Percentiles rank a stretch among this genome's conserved stretches.
These are phyloP conservation scores for Aspergillus intermedius DNA, from an alignment of 2,329 filamentous ascomycete species.

Conservation along the genomic window DNA sequence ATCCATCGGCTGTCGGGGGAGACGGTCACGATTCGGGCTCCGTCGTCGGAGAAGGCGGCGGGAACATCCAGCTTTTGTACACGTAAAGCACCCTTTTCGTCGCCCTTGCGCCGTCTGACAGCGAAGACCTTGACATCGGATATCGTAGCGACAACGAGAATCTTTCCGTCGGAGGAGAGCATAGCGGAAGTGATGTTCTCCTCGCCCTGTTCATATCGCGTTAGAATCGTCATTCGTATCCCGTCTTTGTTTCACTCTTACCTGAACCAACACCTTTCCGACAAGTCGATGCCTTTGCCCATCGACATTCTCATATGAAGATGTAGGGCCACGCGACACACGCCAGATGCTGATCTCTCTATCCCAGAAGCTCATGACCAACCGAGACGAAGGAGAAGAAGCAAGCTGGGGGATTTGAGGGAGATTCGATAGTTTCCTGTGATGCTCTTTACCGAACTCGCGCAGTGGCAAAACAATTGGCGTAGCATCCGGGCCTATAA, in stretches of 20 bases:
- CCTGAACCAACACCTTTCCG: constrained; percentile 57
- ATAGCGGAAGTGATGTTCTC: constrained; percentile 73
- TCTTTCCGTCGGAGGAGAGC: constrained; percentile 63
- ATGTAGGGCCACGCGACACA: constrained; percentile 44
- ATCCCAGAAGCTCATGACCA: constrained; percentile 90
- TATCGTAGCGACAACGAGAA: constrained; percentile 70
- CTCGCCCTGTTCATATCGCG: constrained; percentile 51
- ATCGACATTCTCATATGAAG: constrained; percentile 37
- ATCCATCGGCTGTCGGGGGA: constrained; percentile 44
- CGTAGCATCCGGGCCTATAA: constrained; percentile 70
- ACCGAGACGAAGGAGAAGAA: constrained; percentile 64
- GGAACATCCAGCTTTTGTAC: constrained; percentile 66
- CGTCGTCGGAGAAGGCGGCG: constrained; percentile 48
- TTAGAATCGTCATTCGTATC: not conserved
- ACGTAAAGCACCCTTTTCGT: constrained; percentile 55
- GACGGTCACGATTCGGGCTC: constrained; percentile 59
- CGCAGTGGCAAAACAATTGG: constrained; percentile 76
- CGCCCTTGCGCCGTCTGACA: constrained; percentile 49
- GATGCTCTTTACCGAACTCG: constrained; percentile 70
- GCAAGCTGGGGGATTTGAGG: constrained; percentile 70
- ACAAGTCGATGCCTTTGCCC: constrained; percentile 45
- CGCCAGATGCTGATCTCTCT: constrained; percentile 79
- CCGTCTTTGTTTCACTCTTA: constrained; percentile 15
- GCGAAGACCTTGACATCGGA: constrained; percentile 72
- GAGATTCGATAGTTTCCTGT: constrained; percentile 73